Base-by-base conservation (phyloP, 129 eudicot species). In the Tagetes erecta region DNA sequence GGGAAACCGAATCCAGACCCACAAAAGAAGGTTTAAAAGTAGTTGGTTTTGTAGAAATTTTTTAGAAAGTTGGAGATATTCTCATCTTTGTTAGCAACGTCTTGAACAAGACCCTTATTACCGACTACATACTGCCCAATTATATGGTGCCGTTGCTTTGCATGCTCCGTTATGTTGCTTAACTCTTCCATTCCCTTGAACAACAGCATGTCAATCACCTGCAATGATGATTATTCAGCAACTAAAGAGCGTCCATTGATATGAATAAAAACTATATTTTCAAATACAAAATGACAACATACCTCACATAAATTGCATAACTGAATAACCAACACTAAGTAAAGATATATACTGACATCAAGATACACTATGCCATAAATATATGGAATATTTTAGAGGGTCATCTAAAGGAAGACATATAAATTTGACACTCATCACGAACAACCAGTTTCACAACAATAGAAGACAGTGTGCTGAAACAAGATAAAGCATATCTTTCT, bases 61-160 rank as follows among this genome's bases (percentile, higher is more conserved):
- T 88, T 88, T 9, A 94, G 91, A 85, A 90, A 94, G 44, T 75
- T 71, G 35, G 98, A 90, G 60, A 31, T 39, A 20, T 84, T 88
- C 59, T 88, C 86, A 73, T 90, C 97, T 78, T 83, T 90, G 58
- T 78, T 71, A 46, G 79, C 91, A 51, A 68, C 68, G 60, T 84
- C 96, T 73, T 86, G 95, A 37, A 79, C 86, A 27, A 80, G 84
- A 13, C 86, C 90, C 2, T 89, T 78, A 47, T 78, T 81, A 50
- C 98, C 96, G 20, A 87, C 86, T 50, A 92, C 96, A 81, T 92
- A 92, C 70, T 89, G 98, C 14, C 98, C 98, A 67, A 92, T 78
- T 38, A 92, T 87, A 80, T 92, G 98, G 73, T 92, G 98, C 72
- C 98, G 84, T 84, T 92, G 98, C 84, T 92, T 92, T 41, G 98